These are phyloP conservation scores for Firmiana major DNA, from an alignment of 345 rosid species.

Conservation along the genomic window DNA sequence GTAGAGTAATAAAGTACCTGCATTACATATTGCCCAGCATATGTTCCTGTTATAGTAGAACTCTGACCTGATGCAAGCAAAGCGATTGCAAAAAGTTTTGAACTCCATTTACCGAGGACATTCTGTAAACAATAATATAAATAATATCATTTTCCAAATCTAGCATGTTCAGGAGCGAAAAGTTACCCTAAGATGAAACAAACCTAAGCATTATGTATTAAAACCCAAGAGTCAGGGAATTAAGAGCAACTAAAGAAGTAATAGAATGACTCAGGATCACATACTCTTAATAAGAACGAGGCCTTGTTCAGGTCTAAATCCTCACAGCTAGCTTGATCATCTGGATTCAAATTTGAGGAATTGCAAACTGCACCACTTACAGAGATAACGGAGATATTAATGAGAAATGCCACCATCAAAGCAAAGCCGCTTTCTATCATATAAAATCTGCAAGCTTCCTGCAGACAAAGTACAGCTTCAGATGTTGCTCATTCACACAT, in stretches of 20 bases:
- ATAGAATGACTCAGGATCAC: slow-evolving; percentile 9
- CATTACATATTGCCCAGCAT: slow-evolving; percentile 98
- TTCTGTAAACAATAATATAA: slow-evolving; percentile 46
- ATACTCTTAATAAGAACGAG: slow-evolving; percentile 82
- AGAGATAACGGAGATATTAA: slow-evolving; percentile 80
- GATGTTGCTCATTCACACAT: slow-evolving; percentile 1
- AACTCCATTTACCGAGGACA: slow-evolving; percentile 95
- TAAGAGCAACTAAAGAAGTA: neutral
- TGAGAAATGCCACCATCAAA: slow-evolving; percentile 75
- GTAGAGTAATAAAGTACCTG: slow-evolving; percentile 43
- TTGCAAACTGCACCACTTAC: slow-evolving; percentile 90
- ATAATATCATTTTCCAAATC: neutral
- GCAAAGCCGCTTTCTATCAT: slow-evolving; percentile 87
- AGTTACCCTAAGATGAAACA: neutral
- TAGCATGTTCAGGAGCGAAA: neutral
- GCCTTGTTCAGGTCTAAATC: slow-evolving; percentile 89
- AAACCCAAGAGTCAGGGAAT: neutral
- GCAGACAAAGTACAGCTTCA: slow-evolving; percentile 26
- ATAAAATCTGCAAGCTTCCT: slow-evolving; percentile 94
- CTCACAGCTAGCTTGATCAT: slow-evolving; percentile 58
- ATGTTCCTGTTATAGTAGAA: slow-evolving; percentile 96
- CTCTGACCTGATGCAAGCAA: slow-evolving; percentile 96
- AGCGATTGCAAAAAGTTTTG: slow-evolving; percentile 87
- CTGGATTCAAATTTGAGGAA: slow-evolving; percentile 52
- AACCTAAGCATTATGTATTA: slow-evolving; percentile 4